These are phyloP conservation scores for Cenchrus fungigraminus DNA, from an alignment of 176 grass and related monocot species.

Conservation along the genomic window DNA sequence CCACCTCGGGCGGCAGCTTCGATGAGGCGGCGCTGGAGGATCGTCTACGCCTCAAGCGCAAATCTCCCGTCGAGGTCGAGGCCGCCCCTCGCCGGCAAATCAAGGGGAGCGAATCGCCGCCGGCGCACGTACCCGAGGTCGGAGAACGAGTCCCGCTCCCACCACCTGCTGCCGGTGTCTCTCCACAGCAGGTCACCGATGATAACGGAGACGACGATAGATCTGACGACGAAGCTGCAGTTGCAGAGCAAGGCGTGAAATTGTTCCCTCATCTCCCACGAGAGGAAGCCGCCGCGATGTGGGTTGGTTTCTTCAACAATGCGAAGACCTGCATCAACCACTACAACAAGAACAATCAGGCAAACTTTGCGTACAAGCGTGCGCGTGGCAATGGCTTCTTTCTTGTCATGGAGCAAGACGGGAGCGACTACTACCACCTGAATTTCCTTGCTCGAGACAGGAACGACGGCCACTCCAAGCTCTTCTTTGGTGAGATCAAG, in stretches of 20 bases:
- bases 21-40: neutral
- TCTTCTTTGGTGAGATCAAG: neutral
- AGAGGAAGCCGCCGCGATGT: fast-evolving
- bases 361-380: neutral
- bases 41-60: neutral
- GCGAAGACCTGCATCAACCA: neutral
- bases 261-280: neutral
- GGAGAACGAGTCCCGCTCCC: neutral
- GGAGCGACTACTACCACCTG: neutral
- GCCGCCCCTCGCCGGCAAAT: neutral
- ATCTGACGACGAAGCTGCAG: neutral
- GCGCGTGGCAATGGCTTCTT: neutral
- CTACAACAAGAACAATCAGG: neutral
- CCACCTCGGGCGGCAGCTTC: no score
- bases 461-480: neutral
- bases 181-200: neutral
- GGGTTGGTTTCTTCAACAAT: neutral
- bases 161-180: neutral
- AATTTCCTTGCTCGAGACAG: neutral
- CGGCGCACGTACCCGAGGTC: neutral
- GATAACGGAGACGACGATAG: neutral
- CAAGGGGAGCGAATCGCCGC: neutral
- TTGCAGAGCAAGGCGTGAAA: neutral
- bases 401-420: neutral
- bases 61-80: neutral